These are phyloP conservation scores for Exophiala calicioides DNA, from an alignment of 2,329 filamentous ascomycete genomes.

Conservation along the genomic window DNA sequence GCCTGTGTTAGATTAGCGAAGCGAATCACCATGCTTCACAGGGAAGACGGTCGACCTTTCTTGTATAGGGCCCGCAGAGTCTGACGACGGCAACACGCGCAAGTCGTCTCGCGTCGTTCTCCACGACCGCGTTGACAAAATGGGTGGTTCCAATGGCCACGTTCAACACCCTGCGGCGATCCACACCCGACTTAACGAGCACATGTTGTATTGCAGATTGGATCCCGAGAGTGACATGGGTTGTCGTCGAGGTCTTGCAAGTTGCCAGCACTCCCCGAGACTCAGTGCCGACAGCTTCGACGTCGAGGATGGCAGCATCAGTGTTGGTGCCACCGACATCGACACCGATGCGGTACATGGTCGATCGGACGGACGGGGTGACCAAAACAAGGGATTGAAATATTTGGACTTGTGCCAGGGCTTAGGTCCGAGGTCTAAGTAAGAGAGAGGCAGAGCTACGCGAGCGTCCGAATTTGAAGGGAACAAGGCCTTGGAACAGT, in stretches of 20 bases:
- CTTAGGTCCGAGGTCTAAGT: too few relatives aligned
- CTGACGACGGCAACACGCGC: constrained; percentile 50
- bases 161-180: constrained; percentile 44
- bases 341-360: constrained; percentile 49
- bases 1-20: constrained; percentile 31
- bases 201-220: constrained; percentile 49
- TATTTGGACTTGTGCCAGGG: too few relatives aligned
- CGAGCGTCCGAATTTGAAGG: too few relatives aligned
- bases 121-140: constrained; percentile 54
- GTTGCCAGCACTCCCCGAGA: constrained; percentile 49
- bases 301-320: constrained; percentile 50
- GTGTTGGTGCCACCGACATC: constrained; percentile 44
- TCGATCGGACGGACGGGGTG: too few relatives aligned
- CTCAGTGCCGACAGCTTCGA: constrained; percentile 38
- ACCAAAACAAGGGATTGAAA: too few relatives aligned
- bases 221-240: constrained; percentile 55
- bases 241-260: constrained; percentile 53
- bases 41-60: constrained; percentile 33
- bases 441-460: too few relatives aligned
- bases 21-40: neutral
- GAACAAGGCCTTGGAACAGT: too few relatives aligned
- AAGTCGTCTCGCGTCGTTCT: constrained; percentile 47
- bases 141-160: constrained; percentile 56
- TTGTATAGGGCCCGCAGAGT: constrained; percentile 49
- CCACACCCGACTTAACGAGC: constrained; percentile 41